A percentile compares a stretch with the other conserved stretches of the same genome.
Evolutionary conservation across 345 rosid species (phyloP).

Genomic region (Ricinus communis): DNA sequence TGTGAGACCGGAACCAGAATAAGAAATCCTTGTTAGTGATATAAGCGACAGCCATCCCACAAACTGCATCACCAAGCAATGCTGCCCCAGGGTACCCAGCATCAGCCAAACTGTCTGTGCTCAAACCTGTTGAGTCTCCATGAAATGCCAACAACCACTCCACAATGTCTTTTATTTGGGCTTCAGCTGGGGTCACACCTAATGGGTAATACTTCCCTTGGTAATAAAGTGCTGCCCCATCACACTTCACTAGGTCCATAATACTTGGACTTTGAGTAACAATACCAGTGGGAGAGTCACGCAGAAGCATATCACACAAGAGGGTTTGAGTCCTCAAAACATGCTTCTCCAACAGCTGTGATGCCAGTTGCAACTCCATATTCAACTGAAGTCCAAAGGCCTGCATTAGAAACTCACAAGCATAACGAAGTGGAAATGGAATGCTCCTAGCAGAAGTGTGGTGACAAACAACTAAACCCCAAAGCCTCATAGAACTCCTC

Average conservation of each 20-base stretch:
- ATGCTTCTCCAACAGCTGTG: slow-evolving; percentile 83
- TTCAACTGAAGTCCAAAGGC: slow-evolving; percentile 94
- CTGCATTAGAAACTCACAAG: slow-evolving; percentile 98
- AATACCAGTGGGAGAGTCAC: slow-evolving; percentile 92
- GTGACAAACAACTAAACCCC: slow-evolving; percentile 99
- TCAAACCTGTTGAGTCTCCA: slow-evolving; percentile 91
- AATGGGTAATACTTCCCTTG: slow-evolving; percentile 67
- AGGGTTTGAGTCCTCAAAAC: slow-evolving; percentile 92
- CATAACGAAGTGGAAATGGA: slow-evolving; percentile 91
- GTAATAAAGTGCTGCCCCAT: slow-evolving; percentile 93
- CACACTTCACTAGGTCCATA: slow-evolving; percentile 94
- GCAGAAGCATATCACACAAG: slow-evolving; percentile 95
- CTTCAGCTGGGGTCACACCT: slow-evolving; percentile 84
- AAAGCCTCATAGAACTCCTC: slow-evolving; percentile 71
- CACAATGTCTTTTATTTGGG: slow-evolving; percentile 78
- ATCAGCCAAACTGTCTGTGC: slow-evolving; percentile 91
- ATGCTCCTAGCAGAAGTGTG: slow-evolving; percentile 90
- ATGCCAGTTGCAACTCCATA: slow-evolving; percentile 94
- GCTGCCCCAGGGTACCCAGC: slow-evolving; percentile 89
- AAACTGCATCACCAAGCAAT: slow-evolving; percentile 87
- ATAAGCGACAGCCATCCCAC: slow-evolving; percentile 98
- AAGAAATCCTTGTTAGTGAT: slow-evolving; percentile 79
- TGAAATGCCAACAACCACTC: slow-evolving; percentile 86
- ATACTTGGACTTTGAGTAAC: slow-evolving; percentile 94
- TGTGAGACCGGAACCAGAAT: slow-evolving; percentile 97